These are phyloP conservation scores for Xylaria flabelliformis DNA, from an alignment of 495 filamentous ascomycete species.

Conservation along the genomic window DNA sequence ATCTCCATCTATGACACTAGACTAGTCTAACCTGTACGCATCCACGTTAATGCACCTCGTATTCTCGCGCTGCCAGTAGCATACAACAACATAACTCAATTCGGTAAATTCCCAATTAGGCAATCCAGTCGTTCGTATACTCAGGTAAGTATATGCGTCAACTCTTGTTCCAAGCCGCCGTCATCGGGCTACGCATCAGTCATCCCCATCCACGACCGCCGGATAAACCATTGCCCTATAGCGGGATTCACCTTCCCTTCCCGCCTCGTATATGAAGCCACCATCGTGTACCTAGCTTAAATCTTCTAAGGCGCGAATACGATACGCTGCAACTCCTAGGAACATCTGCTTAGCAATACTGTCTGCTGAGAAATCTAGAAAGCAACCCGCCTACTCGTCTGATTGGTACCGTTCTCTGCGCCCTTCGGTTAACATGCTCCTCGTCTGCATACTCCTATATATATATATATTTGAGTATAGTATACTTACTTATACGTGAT, in stretches of 20 bases:
- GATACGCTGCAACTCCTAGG: background rate
- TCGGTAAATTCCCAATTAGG: background rate
- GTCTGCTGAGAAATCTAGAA: conserved; percentile 8
- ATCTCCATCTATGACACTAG: background rate
- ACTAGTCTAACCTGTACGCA: background rate
- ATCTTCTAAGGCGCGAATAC: background rate
- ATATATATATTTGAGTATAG: background rate
- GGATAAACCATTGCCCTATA: background rate
- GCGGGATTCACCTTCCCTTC: background rate
- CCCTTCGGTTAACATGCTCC: conserved; percentile 10
- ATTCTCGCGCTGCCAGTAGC: background rate
- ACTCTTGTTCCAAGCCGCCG: background rate
- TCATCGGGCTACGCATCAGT: conserved; percentile 14
- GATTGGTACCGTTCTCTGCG: background rate
- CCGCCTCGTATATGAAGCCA: too few relatives aligned
- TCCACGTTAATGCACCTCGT: background rate
- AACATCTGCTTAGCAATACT: background rate
- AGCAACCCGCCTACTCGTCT: background rate
- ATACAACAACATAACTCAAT: background rate
- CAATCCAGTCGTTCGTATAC: background rate
- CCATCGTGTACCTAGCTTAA: background rate
- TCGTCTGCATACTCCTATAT: too few relatives aligned
- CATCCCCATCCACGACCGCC: background rate
- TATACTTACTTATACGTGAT: background rate
- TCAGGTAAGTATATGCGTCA: background rate